Base-by-base conservation (phyloP, 495 filamentous ascomycete genomes). In the Schizothecium vesticola region DNA sequence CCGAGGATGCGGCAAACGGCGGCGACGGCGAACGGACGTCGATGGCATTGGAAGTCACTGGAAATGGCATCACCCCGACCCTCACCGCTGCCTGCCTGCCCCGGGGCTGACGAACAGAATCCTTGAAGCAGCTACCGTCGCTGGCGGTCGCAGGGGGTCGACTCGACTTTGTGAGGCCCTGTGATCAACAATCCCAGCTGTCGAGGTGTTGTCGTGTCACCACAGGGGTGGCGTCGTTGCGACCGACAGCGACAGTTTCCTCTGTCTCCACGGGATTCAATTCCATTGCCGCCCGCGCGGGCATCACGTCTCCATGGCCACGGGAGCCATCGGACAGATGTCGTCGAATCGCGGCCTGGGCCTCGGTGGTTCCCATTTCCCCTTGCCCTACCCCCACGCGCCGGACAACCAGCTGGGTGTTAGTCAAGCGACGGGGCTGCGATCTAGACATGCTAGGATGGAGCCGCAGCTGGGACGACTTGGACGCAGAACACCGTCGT, bases 381-480 rank as follows among this genome's bases (percentile, higher is more conserved):
- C 19, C 43, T 43, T 51, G 16, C 43, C 43, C 21, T 5, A 64
- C 62, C 62, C 62, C 62, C 62, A 64, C 62, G 62, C 43, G 22
- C 62, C 62, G 31, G 33, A 22, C 21, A 64, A 28, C 62, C 62
- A 43, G 62, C 61, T 63, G 43, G 43, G 43, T 21, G 61, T 55
- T 51, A 65, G 51, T 25, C 51, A 65, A 59, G 58, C 55, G 25
- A 28, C 24, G 7, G 12, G 31, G 63, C 36, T 57, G 51, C 36
- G 36, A 29, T 19, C 63, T 51, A 19, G 63, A 19, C 19, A 3
- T 36, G 24, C 19, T 24, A 25, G 22, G 58, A 65, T 65, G 63
- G 63, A 65, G 63, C 63, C 63, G 56, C 63, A 65, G 24, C 51
- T 36, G 62, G 62, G 43, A 51, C 43, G 43, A 51, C 43, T 2